phyloP scores from a whole-genome alignment of 306 rosid species.

The Psophocarpus tetragonolobus region DNA sequence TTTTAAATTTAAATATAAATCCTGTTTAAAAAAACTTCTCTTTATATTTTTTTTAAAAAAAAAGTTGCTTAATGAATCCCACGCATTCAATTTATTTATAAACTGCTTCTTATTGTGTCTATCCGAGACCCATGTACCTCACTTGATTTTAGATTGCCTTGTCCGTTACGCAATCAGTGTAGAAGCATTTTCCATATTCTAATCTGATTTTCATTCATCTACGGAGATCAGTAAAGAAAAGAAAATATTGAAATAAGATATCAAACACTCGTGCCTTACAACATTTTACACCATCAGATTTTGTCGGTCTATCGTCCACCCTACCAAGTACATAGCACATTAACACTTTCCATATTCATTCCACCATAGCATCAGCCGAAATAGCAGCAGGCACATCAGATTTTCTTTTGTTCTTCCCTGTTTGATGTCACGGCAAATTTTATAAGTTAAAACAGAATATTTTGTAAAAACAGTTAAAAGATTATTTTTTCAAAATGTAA shows the following conservation, averaged over 20 bases:
- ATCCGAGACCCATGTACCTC: background rate
- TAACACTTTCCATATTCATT: conserved; percentile 29
- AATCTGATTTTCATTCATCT: background rate
- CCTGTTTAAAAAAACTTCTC: too few relatives aligned
- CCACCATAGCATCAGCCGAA: conserved; percentile 62
- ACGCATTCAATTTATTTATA: too few relatives aligned
- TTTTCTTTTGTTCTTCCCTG: conserved; percentile 68
- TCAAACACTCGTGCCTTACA: conserved; percentile 13
- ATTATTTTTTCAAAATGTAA: background rate
- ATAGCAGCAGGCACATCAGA: conserved; percentile 42
- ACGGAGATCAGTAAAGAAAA: background rate
- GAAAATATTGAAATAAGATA: background rate
- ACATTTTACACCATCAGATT: conserved; percentile 28
- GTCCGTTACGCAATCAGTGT: background rate
- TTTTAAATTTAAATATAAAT: too few relatives aligned
- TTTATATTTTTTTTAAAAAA: too few relatives aligned
- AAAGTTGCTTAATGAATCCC: too few relatives aligned
- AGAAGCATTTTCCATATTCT: background rate
- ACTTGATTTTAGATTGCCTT: conserved; percentile 1
- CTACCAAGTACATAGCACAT: background rate
- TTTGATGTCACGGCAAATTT: conserved; percentile 12
- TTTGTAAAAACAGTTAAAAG: background rate
- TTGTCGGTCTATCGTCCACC: conserved; percentile 3
- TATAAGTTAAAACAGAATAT: background rate
- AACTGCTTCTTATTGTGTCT: background rate